Evolutionary conservation across 495 filamentous ascomycete genomes (phyloP), one percentile per base, ranked within the genome.

Genomic region (Trichoderma gamsii): DNA sequence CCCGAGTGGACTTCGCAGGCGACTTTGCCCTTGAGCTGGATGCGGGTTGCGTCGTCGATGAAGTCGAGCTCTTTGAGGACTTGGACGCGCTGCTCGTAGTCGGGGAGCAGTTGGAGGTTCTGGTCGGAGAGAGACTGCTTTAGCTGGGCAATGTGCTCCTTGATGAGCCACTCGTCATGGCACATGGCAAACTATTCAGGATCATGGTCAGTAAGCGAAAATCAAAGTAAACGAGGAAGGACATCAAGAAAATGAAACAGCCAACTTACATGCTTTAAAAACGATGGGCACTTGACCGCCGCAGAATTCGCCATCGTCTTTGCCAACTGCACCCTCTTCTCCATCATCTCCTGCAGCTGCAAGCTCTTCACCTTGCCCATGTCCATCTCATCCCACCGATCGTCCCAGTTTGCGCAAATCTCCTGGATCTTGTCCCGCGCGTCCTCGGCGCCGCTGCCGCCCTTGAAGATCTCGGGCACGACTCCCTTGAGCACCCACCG

Each of bases 1-100:
- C 94, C 92, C 4, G 94, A 97, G 80, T 98, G 96, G 70, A 99
- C 91, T 83, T 99, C 95, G 79, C 95, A 99, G 21, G 95, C 95
- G 41, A 99, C 95, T 79, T 97, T 97, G 76, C 95, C 95, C 79
- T 99, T 99, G 69, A 99, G 83, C 78, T 93, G 89, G 41, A 98
- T 94, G 61, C 92, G 87, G 43, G 85, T 88, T 61, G 87, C 85
- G 1, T 88, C 86, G 77, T 98, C 95, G 67, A 98, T 89, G 71
- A 98, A 99, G 3, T 86, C 87, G 13, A 99, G 83, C 70, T 97
- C 94, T 74, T 91, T 92, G 63, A 99, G 83, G 0, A 98, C 95
- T 63, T 88, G 86, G 69, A 97, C 91, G 46, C 95, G 89, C 78
- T 98, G 96, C 74, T 97, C 91, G 73, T 99, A 99, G 78, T 99